phyloP scores from a whole-genome alignment of 1,139 yeast species.

The Meyerozyma carpophila region DNA sequence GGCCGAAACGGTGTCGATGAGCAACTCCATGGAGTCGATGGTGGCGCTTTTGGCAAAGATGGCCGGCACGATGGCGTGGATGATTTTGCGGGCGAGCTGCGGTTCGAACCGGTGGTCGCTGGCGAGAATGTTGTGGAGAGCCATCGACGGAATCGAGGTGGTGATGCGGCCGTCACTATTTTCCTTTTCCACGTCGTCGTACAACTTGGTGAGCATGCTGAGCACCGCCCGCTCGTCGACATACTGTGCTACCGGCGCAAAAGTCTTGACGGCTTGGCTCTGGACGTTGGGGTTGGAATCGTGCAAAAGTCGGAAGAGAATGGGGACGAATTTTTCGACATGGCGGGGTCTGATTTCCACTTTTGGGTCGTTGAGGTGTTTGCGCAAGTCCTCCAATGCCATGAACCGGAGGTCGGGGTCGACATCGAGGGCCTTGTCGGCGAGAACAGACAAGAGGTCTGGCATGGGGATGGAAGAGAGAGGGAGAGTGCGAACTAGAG shows the following conservation, averaged over 20 bases:
- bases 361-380: constrained; percentile 28
- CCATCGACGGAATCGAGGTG: constrained; percentile 67
- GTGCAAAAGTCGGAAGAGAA: constrained; percentile 47
- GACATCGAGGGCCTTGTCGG: constrained; percentile 54
- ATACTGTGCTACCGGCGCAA: constrained; percentile 35
- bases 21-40: constrained; percentile 60
- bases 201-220: constrained; percentile 21
- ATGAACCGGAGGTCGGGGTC: constrained; percentile 84
- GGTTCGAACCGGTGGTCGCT: constrained; percentile 15
- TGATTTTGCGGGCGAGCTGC: constrained; percentile 10
- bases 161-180: constrained; percentile 35
- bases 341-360: constrained; percentile 16
- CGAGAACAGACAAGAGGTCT: constrained; percentile 14
- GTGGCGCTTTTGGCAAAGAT: constrained; percentile 30
- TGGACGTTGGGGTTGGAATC: constrained; percentile 77
- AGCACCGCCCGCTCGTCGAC: constrained; percentile 21
- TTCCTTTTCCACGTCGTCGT: constrained; percentile 20
- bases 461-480: too few relatives aligned
- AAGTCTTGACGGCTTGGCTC: constrained; percentile 65
- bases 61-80: constrained; percentile 16
- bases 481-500: constrained; percentile 4
- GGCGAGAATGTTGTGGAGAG: constrained; percentile 56
- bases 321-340: constrained; percentile 40
- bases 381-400: constrained; percentile 76
- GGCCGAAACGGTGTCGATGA: constrained; percentile 52